A percentile compares a stretch with the other conserved stretches of the same genome.
Conservation (phyloP, 2,329 filamentous ascomycete species). For the Parasarocladium wereldwijsianum region DNA sequence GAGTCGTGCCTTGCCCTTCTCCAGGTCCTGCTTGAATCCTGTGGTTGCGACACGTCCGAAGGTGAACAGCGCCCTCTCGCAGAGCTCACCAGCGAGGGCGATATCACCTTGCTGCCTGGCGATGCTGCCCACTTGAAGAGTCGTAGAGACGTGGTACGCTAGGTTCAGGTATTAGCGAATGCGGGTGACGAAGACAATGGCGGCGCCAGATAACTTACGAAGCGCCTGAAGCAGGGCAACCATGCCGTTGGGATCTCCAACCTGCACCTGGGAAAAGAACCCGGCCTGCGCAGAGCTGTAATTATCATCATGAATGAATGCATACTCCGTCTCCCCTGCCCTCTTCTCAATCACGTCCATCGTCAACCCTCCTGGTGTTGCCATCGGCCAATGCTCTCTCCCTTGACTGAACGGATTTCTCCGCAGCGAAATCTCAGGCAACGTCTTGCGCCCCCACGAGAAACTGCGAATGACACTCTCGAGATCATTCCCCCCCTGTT, state of each 20-base stretch:
- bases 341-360: constrained; percentile 46
- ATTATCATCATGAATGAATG: constrained; percentile 56
- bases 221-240: constrained; percentile 48
- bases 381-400: constrained; percentile 74
- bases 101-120: constrained; percentile 86
- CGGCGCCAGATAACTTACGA: constrained; percentile 15
- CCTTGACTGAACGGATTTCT: constrained; percentile 77
- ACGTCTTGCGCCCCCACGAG: constrained; percentile 36
- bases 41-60: constrained; percentile 83
- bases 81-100: constrained; percentile 69
- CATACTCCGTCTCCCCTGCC: constrained; percentile 53
- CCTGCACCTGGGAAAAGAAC: constrained; percentile 71
- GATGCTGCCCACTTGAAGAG: constrained; percentile 88
- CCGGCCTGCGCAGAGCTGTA: constrained; percentile 64
- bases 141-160: constrained; percentile 82
- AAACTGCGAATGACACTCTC: constrained; percentile 39
- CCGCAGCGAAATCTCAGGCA: constrained; percentile 57
- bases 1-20: constrained; percentile 64
- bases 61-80: constrained; percentile 82
- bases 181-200: not conserved
- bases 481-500: constrained; percentile 37
- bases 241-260: constrained; percentile 69
- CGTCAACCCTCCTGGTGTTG: constrained; percentile 64
- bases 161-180: not conserved
- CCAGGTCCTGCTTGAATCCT: constrained; percentile 61